Percentiles rank a stretch among this genome's conserved stretches.
phyloP scores from a whole-genome alignment of 1,284 basidiomycete genomes.

The Phenoliferia sp. region DNA sequence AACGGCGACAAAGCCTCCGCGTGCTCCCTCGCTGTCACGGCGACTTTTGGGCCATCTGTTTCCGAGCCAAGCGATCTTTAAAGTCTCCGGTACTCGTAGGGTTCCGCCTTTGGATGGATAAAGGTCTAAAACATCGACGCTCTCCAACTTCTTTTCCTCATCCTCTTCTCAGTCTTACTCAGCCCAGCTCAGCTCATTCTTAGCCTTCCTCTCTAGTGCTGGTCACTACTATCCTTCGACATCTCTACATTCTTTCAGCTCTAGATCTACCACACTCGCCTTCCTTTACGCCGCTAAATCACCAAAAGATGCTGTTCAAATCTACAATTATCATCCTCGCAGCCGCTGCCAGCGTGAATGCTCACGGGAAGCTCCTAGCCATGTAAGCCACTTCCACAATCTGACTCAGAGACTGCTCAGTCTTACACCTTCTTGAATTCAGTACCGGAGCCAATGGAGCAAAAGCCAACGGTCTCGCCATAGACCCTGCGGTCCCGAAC shows the following conservation, averaged over 20 bases:
- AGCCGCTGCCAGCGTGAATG: background rate
- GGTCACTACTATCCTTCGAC: background rate
- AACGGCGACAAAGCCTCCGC: no score
- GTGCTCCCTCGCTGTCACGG: no score
- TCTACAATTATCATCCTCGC: background rate
- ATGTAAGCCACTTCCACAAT: background rate
- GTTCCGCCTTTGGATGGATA: no score
- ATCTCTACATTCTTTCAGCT: background rate
- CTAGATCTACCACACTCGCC: background rate
- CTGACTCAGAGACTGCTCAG: background rate
- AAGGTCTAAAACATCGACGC: no score
- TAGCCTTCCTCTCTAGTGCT: background rate
- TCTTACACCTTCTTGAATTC: background rate
- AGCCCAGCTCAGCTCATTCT: no score
- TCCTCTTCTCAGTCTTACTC: no score
- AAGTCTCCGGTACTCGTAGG: no score
- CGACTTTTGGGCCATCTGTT: no score
- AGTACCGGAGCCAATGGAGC: background rate
- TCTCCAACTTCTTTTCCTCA: no score
- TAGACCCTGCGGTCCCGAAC: background rate
- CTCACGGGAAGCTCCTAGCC: background rate
- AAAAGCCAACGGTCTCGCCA: background rate
- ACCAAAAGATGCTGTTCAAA: background rate
- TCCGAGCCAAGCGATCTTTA: no score
- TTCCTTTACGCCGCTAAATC: background rate